phyloP scores from a whole-genome alignment of 352 stramenopile species.

The Elongisporangium anandrum region DNA sequence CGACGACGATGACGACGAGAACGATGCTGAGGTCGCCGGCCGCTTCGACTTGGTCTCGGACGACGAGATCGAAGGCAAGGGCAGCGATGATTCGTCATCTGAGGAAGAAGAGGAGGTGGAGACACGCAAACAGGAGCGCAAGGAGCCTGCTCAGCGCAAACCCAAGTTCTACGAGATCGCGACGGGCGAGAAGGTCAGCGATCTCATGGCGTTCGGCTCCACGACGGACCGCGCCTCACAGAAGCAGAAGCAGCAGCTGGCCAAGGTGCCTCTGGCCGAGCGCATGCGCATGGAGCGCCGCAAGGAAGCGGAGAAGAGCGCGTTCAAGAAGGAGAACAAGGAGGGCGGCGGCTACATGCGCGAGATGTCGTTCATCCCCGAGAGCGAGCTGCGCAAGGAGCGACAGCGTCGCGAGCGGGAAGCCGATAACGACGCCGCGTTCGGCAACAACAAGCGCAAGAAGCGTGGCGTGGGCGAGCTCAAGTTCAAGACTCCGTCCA shows the following conservation, averaged over 20 bases:
- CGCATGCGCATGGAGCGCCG: slow-evolving; percentile 66
- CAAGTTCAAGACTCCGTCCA: slow-evolving; percentile 31
- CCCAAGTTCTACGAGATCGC: slow-evolving; percentile 87
- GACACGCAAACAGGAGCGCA: neutral
- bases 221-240: slow-evolving; percentile 59
- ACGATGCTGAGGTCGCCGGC: slow-evolving; percentile 46
- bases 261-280: slow-evolving; percentile 77
- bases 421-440: slow-evolving; percentile 13
- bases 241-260: slow-evolving; percentile 74
- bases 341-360: slow-evolving; percentile 71
- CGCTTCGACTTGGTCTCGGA: slow-evolving; percentile 75
- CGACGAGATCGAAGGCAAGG: slow-evolving; percentile 48
- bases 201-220: slow-evolving; percentile 77
- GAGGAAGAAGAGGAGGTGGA: slow-evolving; percentile 45
- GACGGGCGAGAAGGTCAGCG: slow-evolving; percentile 73
- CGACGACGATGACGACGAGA: slow-evolving; percentile 47
- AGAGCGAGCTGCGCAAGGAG: slow-evolving; percentile 46
- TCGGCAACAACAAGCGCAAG: slow-evolving; percentile 42
- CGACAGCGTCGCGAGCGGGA: slow-evolving; percentile 27
- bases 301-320: slow-evolving; percentile 69
- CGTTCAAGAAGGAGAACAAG: slow-evolving; percentile 83
- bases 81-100: slow-evolving; percentile 63
- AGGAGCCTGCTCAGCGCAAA: slow-evolving; percentile 22
- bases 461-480: slow-evolving; percentile 79
- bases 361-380: slow-evolving; percentile 76